phyloP scores from a whole-genome alignment of 805 yeast genomes.

The Candida multigemmis region DNA sequence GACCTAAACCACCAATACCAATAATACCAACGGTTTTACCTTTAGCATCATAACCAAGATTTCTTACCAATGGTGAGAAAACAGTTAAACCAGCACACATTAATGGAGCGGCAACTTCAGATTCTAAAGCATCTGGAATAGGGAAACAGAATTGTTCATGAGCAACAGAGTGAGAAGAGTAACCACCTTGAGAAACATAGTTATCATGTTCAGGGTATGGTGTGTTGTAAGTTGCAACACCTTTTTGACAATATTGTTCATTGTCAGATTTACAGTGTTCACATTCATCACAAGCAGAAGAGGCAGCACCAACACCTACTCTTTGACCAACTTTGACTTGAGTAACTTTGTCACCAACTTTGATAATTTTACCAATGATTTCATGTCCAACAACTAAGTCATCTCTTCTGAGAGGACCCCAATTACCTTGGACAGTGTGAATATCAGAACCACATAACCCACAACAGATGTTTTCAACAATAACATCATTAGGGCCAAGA shows the following conservation, averaged over 20 bases:
- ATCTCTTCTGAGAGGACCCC: conserved; percentile 30
- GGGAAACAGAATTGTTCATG: conserved; percentile 36
- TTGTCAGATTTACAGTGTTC: conserved; percentile 33
- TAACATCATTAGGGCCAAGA: conserved; percentile 34
- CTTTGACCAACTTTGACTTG: conserved; percentile 57
- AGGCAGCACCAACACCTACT: conserved; percentile 75
- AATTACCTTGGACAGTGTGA: conserved; percentile 45
- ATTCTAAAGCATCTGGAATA: conserved; percentile 37
- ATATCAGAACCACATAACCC: conserved; percentile 60
- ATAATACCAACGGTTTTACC: conserved; percentile 45
- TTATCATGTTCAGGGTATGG: conserved; percentile 22
- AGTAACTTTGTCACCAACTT: conserved; percentile 47
- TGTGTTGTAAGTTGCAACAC: conserved; percentile 42
- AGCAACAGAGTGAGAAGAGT: conserved; percentile 38
- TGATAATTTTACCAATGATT: conserved; percentile 52
- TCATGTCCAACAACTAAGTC: conserved; percentile 55
- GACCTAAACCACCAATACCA: conserved; percentile 65
- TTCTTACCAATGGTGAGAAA: conserved; percentile 40
- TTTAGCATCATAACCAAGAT: conserved; percentile 14
- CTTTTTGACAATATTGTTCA: conserved; percentile 42
- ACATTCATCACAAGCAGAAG: conserved; percentile 56
- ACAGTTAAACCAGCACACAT: conserved; percentile 51
- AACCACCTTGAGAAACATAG: conserved; percentile 38
- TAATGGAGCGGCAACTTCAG: conserved; percentile 40
- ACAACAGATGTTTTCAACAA: conserved; percentile 50